Evolutionary conservation across 306 rosid genomes (phyloP).

Genomic region (Quercus cerris): DNA sequence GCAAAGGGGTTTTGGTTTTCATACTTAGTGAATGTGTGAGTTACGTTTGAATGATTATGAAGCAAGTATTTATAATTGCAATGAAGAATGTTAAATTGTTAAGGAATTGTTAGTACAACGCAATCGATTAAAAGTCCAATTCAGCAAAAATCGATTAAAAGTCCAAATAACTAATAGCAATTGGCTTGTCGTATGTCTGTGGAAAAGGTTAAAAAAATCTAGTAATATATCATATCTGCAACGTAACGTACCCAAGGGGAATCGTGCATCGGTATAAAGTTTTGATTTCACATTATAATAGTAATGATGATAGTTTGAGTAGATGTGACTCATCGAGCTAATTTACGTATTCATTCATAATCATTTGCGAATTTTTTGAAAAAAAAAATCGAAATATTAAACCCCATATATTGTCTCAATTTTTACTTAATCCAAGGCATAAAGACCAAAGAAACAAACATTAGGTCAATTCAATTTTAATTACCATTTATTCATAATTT

Average conservation of each 20-base stretch:
- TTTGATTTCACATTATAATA: background rate
- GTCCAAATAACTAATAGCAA: background rate
- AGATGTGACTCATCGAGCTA: background rate
- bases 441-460: no score
- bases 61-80: background rate
- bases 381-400: no score
- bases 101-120: slow-evolving; percentile 1
- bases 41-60: slow-evolving; percentile 46
- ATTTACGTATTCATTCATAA: background rate
- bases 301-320: background rate
- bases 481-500: no score
- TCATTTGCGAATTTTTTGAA: background rate
- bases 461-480: no score
- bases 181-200: background rate
- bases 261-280: background rate
- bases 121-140: background rate
- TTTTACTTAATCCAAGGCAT: no score
- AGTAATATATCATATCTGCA: background rate
- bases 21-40: slow-evolving; percentile 31
- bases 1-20: slow-evolving; percentile 37
- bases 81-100: background rate
- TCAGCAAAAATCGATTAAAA: background rate
- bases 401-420: no score
- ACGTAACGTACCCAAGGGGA: background rate
- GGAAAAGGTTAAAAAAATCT: background rate